phyloP scores from a whole-genome alignment of 1,284 basidiomycete genomes.

The Schizopora paradoxa region DNA sequence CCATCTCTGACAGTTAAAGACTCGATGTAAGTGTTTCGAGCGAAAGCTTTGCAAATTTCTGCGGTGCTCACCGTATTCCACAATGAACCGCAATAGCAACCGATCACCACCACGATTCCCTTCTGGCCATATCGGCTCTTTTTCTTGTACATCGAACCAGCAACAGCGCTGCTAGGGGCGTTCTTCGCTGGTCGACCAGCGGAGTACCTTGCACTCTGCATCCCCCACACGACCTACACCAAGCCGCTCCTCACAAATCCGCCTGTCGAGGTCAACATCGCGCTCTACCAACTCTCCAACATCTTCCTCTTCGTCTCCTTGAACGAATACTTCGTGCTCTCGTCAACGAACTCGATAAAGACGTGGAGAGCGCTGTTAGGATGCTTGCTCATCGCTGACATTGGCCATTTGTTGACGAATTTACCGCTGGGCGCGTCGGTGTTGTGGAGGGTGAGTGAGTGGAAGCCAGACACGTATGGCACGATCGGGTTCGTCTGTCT shows the following conservation, averaged over 20 bases:
- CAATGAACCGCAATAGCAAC: too few species aligned
- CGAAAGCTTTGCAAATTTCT: too few species aligned
- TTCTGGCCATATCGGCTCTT: conserved; percentile 35
- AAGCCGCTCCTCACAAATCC: conserved; percentile 13
- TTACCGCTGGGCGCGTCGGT: conserved; percentile 36
- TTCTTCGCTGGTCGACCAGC: conserved; percentile 39
- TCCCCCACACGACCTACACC: not conserved
- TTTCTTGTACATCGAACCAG: conserved; percentile 47
- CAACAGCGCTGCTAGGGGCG: conserved; percentile 43
- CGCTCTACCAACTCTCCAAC: conserved; percentile 44
- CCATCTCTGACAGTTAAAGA: too few species aligned
- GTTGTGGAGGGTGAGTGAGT: conserved; percentile 38
- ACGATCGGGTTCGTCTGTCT: conserved; percentile 48
- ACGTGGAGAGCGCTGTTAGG: conserved; percentile 42
- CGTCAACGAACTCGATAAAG: conserved; percentile 34
- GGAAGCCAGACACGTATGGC: conserved; percentile 49
- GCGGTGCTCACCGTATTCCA: too few species aligned
- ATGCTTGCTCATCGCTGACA: conserved; percentile 41
- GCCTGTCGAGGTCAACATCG: conserved; percentile 34
- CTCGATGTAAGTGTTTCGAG: too few species aligned
- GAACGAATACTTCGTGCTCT: conserved; percentile 45
- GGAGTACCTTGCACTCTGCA: conserved; percentile 31
- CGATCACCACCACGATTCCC: conserved; percentile 13
- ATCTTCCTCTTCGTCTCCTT: conserved; percentile 47
- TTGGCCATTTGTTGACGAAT: conserved; percentile 43